phyloP scores from a whole-genome alignment of 2,329 filamentous ascomycete genomes.

The Neurospora crassa region DNA sequence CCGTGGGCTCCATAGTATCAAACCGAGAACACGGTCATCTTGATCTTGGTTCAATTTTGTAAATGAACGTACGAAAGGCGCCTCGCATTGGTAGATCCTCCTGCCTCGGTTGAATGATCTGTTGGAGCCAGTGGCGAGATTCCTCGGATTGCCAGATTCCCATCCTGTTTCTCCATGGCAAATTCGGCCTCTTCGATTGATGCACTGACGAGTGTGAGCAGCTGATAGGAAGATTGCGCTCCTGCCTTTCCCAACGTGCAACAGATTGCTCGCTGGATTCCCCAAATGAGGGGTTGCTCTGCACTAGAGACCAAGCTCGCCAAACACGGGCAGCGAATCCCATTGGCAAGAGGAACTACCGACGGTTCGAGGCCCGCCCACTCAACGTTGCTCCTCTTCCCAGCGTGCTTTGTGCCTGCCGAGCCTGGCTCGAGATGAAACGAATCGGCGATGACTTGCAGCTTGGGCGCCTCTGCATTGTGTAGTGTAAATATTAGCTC shows the following conservation, averaged over 20 bases:
- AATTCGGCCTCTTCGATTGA: neutral
- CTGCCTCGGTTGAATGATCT: neutral
- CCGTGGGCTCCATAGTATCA: neutral
- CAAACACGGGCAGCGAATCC: neutral
- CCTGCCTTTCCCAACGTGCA: neutral
- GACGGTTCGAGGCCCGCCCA: neutral
- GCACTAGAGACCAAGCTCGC: neutral
- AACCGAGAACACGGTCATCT: neutral
- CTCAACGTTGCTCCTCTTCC: neutral
- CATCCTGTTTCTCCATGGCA: neutral
- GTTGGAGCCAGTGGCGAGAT: neutral
- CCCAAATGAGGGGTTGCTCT: neutral
- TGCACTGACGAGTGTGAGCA: neutral
- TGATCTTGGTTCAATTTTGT: neutral
- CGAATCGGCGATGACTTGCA: neutral
- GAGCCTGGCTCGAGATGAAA: neutral
- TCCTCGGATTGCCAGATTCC: neutral
- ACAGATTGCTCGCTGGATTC: neutral
- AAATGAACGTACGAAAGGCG: neutral
- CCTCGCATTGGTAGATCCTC: neutral
- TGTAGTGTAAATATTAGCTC: too few species aligned
- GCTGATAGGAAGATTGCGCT: neutral
- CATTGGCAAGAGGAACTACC: neutral
- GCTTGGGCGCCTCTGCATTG: neutral
- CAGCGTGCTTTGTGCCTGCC: neutral